phyloP scores from a whole-genome alignment of 495 filamentous ascomycete species.

The Aspergillus leporis region DNA sequence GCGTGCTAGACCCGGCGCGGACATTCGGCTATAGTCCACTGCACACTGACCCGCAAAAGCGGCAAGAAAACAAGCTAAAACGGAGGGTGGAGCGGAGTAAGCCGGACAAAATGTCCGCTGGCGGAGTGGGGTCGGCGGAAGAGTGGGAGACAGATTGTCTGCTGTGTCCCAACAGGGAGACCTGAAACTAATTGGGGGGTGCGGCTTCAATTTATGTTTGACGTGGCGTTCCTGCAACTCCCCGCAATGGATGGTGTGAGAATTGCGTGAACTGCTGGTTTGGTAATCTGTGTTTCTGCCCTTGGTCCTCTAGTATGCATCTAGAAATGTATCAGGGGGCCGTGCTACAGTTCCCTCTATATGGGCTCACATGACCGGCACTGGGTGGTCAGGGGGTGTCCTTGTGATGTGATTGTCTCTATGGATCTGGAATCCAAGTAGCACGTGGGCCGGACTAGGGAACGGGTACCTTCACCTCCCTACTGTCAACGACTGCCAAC shows the following conservation, averaged over 20 bases:
- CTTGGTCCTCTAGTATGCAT: not conserved
- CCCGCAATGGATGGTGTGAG: not conserved
- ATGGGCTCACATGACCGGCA: constrained; percentile 9
- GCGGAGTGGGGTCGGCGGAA: constrained; percentile 14
- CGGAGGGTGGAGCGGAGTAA: constrained; percentile 21
- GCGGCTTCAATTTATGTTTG: not conserved
- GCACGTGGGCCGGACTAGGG: not conserved
- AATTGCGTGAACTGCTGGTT: not conserved
- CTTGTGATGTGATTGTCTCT: constrained; percentile 7
- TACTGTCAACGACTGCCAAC: not conserved
- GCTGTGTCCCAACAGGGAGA: not conserved
- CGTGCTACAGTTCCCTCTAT: constrained; percentile 9
- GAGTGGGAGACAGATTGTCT: not conserved
- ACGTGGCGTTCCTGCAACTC: not conserved
- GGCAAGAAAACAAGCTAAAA: constrained; percentile 13
- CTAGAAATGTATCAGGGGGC: constrained; percentile 2
- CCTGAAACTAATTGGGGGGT: not conserved
- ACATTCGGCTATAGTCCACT: not conserved
- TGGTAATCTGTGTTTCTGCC: not conserved
- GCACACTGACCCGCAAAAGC: constrained; percentile 13
- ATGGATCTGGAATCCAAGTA: not conserved
- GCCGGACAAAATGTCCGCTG: constrained; percentile 11
- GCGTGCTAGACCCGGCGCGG: not conserved
- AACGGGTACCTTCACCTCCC: not conserved
- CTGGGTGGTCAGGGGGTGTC: constrained; percentile 2